phyloP scores from a whole-genome alignment of 169 alveolate species.

The Theileria parva region DNA sequence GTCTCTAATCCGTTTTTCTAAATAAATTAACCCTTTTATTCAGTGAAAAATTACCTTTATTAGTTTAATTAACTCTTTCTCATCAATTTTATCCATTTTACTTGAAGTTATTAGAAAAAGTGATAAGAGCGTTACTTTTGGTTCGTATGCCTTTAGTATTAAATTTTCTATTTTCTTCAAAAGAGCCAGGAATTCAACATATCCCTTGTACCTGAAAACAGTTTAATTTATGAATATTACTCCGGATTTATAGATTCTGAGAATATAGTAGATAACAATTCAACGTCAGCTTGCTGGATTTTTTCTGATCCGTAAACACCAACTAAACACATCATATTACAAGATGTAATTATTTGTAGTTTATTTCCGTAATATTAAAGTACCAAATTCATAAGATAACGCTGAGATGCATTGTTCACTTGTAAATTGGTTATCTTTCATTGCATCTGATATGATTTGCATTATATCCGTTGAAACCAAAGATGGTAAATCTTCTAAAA shows the following conservation, averaged over 20 bases:
- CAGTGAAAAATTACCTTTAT: constrained; percentile 27
- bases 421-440: constrained; percentile 9
- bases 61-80: not conserved
- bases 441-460: not conserved
- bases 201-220: constrained; percentile 1
- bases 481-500: constrained; percentile 3
- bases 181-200: constrained; percentile 27
- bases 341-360: too few relatives aligned
- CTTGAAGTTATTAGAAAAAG: constrained; percentile 26
- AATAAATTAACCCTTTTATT: not conserved
- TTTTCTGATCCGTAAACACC: constrained; percentile 54
- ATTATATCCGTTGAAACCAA: not conserved
- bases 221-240: constrained; percentile 2
- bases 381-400: constrained; percentile 50
- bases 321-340: constrained; percentile 5
- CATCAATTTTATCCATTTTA: constrained; percentile 4
- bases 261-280: constrained; percentile 15
- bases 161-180: constrained; percentile 11
- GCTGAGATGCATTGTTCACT: constrained; percentile 43
- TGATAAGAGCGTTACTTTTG: constrained; percentile 24
- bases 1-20: constrained; percentile 6
- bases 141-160: constrained; percentile 48
- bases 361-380: not conserved
- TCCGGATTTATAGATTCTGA: constrained; percentile 1
- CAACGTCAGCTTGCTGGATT: constrained; percentile 53